Evolutionary conservation across 305 asterid genomes (phyloP).

Genomic region (Fraxinus ornus): DNA sequence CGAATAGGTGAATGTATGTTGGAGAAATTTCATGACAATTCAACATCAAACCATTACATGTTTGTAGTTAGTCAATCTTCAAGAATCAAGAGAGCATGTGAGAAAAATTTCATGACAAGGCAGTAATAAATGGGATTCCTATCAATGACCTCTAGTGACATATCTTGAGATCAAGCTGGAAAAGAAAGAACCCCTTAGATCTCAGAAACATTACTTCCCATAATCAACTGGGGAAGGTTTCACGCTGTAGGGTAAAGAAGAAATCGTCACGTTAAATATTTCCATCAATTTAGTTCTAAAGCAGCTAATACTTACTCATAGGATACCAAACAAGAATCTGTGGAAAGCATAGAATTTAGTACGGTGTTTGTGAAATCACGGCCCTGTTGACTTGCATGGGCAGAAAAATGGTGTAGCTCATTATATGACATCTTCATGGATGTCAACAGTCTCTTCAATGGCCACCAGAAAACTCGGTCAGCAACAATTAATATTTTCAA

Average conservation of each 20-base stretch:
- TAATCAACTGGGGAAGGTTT: conserved; percentile 6
- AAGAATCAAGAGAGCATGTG: conserved; percentile 8
- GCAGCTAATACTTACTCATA: conserved; percentile 50
- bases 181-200: conserved; percentile 3
- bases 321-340: conserved; percentile 56
- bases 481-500: conserved; percentile 53
- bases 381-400: conserved; percentile 29
- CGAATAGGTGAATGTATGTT: background rate
- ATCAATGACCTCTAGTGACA: conserved; percentile 2
- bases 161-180: conserved; percentile 5
- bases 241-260: conserved; percentile 7
- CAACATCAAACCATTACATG: background rate
- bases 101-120: conserved; percentile 1
- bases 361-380: conserved; percentile 29
- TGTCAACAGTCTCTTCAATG: conserved; percentile 50
- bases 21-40: conserved; percentile 7
- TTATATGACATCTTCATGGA: conserved; percentile 46
- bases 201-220: conserved; percentile 9
- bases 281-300: conserved; percentile 15
- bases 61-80: conserved; percentile 2
- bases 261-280: conserved; percentile 4
- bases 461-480: conserved; percentile 55
- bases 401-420: conserved; percentile 33
- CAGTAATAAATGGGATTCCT: conserved; percentile 5
- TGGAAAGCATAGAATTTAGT: conserved; percentile 28